Evolutionary conservation across 179 eudicot genomes (phyloP).

Genomic region (Drosera spatulata): DNA sequence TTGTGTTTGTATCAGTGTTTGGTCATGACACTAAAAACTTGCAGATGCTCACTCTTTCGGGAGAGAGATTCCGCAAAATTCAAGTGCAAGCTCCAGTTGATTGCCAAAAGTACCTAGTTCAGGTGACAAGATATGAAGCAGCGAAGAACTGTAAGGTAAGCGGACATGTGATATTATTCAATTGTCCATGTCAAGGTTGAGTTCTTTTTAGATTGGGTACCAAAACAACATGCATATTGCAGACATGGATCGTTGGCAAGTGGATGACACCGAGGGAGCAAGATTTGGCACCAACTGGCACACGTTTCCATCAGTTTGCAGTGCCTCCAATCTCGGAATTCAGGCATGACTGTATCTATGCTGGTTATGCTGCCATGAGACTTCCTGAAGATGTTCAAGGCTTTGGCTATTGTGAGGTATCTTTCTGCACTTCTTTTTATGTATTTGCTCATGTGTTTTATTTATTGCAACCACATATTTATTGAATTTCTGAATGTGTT

Average conservation of each 20-base stretch:
- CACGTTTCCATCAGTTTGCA: constrained; percentile 91
- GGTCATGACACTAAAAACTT: not conserved
- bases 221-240: not conserved
- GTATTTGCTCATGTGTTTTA: too few relatives aligned
- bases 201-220: too few relatives aligned
- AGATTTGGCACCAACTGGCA: constrained; percentile 68
- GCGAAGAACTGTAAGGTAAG: constrained; percentile 81
- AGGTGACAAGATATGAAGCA: constrained; percentile 63
- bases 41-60: constrained; percentile 85
- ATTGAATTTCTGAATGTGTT: too few relatives aligned
- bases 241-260: constrained; percentile 93
- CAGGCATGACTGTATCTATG: constrained; percentile 80
- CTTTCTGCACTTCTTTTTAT: too few relatives aligned
- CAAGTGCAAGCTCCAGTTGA: constrained; percentile 72
- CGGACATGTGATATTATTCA: too few relatives aligned
- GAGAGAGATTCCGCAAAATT: constrained; percentile 58
- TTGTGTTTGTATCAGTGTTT: too few relatives aligned
- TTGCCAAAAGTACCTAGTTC: constrained; percentile 60
- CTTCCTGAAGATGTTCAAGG: constrained; percentile 74
- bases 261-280: constrained; percentile 86
- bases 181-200: too few relatives aligned
- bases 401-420: constrained; percentile 77
- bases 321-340: constrained; percentile 73
- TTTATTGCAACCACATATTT: too few relatives aligned
- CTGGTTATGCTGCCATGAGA: constrained; percentile 81